Base-by-base conservation (phyloP, 1,284 basidiomycete species). In the Golubevia sp. region DNA sequence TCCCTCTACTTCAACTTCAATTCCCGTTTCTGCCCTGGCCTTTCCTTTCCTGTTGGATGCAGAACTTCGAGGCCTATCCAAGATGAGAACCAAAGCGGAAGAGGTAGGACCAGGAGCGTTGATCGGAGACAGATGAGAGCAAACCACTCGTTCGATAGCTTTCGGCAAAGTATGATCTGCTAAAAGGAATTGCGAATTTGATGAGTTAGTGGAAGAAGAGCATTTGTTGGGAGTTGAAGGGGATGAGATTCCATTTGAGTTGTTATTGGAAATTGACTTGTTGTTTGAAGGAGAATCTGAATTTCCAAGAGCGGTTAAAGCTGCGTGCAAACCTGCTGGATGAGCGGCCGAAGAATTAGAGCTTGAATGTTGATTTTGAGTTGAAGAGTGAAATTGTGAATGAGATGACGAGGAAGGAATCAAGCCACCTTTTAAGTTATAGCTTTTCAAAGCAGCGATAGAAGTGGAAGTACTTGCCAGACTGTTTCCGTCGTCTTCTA, bases 121-220 rank as follows among this genome's bases (percentile, higher is more conserved):
- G 64, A 66, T 58, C 2, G 64, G 64, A 26, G 48, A 59, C 4
- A 57, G 48, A 30, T 56, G 48, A 20, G 44, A 44, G 11, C 21
- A 23, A 7, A 62, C 18, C 21, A 50, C 34, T 13, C 49, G 24
- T 25, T 66, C 59, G 48, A 66, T 25, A 6, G 62, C 51, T 20
- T 20, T 15, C n/a, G 64, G 62, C 13, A 66, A 51, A 11, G 61
- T 59, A 49, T 66, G 64, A 34, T 63, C 55, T 2, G 54, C 64
- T 20, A 62, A 15, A 57, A 38, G 23, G 23, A 48, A 20, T 26
- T 51, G n/a, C 21, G 48, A 21, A 56, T 21, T 25, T 58, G 30
- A 2, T 49, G 51, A n/a, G 49, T 61, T 24, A 38, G 50, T 20
- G 23, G 27, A 23, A 34, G 49, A 5, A 7, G 21, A 8, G 27